Base-by-base conservation (phyloP, 2,329 filamentous ascomycete species). In the Neospermospora avenae region DNA sequence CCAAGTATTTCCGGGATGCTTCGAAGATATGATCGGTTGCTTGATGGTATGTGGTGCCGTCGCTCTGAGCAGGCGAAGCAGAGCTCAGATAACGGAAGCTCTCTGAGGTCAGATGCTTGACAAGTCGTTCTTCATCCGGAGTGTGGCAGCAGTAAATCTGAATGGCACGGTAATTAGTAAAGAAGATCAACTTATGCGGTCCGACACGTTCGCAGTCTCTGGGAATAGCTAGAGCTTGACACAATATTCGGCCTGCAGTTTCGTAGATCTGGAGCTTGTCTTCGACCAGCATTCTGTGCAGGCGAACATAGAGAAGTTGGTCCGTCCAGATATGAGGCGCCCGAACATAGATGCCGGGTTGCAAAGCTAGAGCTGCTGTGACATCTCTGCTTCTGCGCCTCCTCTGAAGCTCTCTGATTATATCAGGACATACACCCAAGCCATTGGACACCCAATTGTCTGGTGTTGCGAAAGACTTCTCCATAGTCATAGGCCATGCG, bases 71-170 rank as follows among this genome's bases (percentile, higher is more conserved):
- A 24, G 59, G 25, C 31, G 34, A 35, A 48, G 42, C 11, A 10
- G 41, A 4, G 55, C n/a, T 44, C 35, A 52, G 59, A 35, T 63
- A 65, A 31, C 49, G 22, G 24, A 63, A 45, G 35, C 60, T 58
- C 41, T 39, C 48, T 35, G 51, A 24, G 14, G 58, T 35, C 1
- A 69, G 55, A 1, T 57, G 20, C 11, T 63, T 41, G n/a, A 68
- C 57, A 24, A 14, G 14, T 11, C 56, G 28, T 48, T 58, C 35
- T 57, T 70, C 69, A 16, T 24, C 34, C 18, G 14, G 22, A 55
- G 67, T 59, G 55, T 71, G 67, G 54, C 58, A 65, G 58, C 67
- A 70, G 60, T 70, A 70, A 24, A 67, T 49, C 70, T 72, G 69
- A 35, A 68, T 63, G 20, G 62, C 58, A 61, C 63, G 62, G 42